phyloP scores from a whole-genome alignment of 2,329 filamentous ascomycete genomes.

The Onygenales sp. region DNA sequence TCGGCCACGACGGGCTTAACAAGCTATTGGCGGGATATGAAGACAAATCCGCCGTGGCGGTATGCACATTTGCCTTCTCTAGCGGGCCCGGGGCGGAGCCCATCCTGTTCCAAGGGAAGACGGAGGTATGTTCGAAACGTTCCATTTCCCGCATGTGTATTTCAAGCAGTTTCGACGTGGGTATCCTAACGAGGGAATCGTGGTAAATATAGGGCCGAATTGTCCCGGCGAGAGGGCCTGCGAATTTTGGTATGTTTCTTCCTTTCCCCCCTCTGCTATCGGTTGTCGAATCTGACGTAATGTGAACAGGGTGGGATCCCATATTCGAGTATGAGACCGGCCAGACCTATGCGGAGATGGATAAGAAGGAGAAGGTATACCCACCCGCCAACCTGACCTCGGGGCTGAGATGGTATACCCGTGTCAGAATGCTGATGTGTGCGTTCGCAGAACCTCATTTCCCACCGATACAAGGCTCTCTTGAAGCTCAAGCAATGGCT shows the following conservation, averaged over 20 bases:
- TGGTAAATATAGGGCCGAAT: constrained; percentile 55
- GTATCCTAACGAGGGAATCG: neutral
- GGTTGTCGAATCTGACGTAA: constrained; percentile 10
- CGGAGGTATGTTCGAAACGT: constrained; percentile 46
- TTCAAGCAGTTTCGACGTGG: neutral
- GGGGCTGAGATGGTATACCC: no score
- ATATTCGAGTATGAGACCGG: constrained; percentile 83
- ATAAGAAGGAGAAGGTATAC: constrained; percentile 74
- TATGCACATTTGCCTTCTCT: constrained; percentile 93
- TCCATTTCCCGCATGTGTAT: neutral
- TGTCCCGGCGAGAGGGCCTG: constrained; percentile 70
- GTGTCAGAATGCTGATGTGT: neutral
- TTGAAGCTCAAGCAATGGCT: constrained; percentile 80
- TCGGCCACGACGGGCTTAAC: constrained; percentile 80
- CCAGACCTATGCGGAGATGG: constrained; percentile 93
- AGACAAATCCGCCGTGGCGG: constrained; percentile 84
- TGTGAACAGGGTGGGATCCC: constrained; percentile 75
- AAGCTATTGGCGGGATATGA: constrained; percentile 80
- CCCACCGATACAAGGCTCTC: constrained; percentile 80
- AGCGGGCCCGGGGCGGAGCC: constrained; percentile 75
- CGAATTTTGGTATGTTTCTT: constrained; percentile 62
- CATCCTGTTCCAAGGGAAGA: constrained; percentile 84
- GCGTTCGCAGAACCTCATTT: constrained; percentile 62
- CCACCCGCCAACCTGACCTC: constrained; percentile 1
- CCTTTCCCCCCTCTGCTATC: neutral